These are phyloP conservation scores for Crithidia bombi DNA, from an alignment of 208 protist species.

Conservation along the genomic window DNA sequence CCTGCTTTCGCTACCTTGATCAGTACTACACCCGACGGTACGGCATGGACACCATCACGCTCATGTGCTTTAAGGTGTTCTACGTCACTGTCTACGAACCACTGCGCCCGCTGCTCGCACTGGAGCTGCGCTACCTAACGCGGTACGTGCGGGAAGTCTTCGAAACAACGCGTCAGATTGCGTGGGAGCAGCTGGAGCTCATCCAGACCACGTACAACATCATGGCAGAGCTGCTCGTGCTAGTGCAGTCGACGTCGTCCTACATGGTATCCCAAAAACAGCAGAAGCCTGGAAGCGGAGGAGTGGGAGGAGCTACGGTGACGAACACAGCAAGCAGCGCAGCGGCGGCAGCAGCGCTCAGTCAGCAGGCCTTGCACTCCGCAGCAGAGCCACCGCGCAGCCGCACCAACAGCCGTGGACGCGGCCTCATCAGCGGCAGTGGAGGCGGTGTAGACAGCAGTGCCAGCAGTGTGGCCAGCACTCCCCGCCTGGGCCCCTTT, in stretches of 20 bases:
- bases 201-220: conserved; percentile 38
- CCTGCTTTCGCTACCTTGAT: conserved; percentile 86
- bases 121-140: conserved; percentile 43
- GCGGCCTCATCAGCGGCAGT: conserved; percentile 1
- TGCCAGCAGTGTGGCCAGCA: conserved; percentile 14
- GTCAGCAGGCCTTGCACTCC: not conserved
- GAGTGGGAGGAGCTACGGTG: not conserved
- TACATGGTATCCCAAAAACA: conserved; percentile 46
- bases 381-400: conserved; percentile 5
- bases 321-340: conserved; percentile 13
- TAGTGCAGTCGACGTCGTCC: conserved; percentile 46
- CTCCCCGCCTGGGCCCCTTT: not conserved
- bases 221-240: conserved; percentile 44
- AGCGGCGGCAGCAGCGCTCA: not conserved
- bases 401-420: conserved; percentile 17
- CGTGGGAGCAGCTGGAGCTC: conserved; percentile 31
- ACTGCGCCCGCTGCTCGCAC: conserved; percentile 37
- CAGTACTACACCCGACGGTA: conserved; percentile 75
- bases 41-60: conserved; percentile 68
- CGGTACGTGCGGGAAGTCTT: conserved; percentile 34
- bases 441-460: not conserved
- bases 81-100: conserved; percentile 78
- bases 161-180: conserved; percentile 27
- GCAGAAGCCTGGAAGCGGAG: conserved; percentile 11
- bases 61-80: conserved; percentile 83